Conservation (phyloP, 345 rosid species). For the Citrus cavaleriei region DNA sequence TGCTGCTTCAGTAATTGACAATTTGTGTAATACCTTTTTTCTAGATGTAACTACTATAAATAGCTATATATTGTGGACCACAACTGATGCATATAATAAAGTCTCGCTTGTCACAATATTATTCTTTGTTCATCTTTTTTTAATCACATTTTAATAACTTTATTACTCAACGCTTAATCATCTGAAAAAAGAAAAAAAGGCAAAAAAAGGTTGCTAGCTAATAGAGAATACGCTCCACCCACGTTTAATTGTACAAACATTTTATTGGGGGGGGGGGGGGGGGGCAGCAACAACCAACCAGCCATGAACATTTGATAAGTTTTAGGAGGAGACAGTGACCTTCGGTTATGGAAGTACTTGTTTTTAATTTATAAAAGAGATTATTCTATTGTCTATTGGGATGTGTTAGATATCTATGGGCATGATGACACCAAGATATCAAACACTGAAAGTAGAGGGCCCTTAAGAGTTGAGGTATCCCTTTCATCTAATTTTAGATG, state of each 20-base stretch:
- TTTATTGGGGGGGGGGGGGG: too few species aligned
- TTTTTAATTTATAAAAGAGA: not conserved
- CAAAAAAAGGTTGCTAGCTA: not conserved
- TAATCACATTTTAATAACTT: not conserved
- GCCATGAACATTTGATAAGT: conserved; percentile 9
- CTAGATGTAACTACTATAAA: not conserved
- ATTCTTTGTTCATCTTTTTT: not conserved
- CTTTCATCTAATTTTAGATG: conserved; percentile 19
- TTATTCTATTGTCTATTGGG: conserved; percentile 6
- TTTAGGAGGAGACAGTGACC: conserved; percentile 19
- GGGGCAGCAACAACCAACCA: not conserved
- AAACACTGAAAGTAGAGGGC: conserved; percentile 12
- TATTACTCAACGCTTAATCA: not conserved
- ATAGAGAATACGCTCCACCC: not conserved
- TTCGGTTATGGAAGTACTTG: conserved; percentile 21
- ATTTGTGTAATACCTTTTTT: not conserved
- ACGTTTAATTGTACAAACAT: not conserved
- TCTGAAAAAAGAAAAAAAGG: not conserved
- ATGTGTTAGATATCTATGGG: not conserved
- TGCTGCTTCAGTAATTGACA: not conserved
- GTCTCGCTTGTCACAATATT: not conserved
- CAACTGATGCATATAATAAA: not conserved
- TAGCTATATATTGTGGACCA: not conserved
- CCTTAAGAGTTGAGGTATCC: conserved; percentile 25
- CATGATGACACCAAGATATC: conserved; percentile 7